Conservation (phyloP, 208 protist genomes). For the Borovskyia barvae region DNA sequence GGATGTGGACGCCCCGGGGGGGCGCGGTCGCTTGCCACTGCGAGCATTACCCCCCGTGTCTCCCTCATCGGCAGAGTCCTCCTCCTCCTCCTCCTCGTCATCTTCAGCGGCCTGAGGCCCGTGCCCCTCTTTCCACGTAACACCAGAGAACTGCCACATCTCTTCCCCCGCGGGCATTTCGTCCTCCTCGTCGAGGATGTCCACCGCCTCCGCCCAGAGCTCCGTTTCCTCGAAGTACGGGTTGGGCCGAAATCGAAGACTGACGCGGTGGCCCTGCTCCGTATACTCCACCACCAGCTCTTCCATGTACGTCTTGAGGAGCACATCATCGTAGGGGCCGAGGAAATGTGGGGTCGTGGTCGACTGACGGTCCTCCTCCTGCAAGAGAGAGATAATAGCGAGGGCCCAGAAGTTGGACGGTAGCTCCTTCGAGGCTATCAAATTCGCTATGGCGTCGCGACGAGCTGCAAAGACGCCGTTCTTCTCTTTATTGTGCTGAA, state of each 20-base stretch:
- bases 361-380: conserved; percentile 30
- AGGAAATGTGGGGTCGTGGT: conserved; percentile 49
- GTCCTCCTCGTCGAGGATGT: conserved; percentile 18
- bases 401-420: conserved; percentile 70
- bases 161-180: conserved; percentile 23
- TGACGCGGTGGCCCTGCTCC: conserved; percentile 38
- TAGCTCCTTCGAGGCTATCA: conserved; percentile 43
- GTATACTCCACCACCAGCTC: conserved; percentile 49
- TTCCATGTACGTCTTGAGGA: conserved; percentile 56
- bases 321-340: conserved; percentile 58
- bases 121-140: conserved; percentile 75
- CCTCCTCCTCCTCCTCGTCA: conserved; percentile 21
- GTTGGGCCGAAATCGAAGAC: conserved; percentile 54
- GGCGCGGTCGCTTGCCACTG: conserved; percentile 27
- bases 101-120: conserved; percentile 41
- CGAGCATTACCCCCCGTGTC: conserved; percentile 14
- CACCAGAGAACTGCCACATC: conserved; percentile 57
- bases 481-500: conserved; percentile 33
- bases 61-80: neutral
- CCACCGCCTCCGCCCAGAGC: conserved; percentile 57
- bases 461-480: conserved; percentile 50
- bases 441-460: conserved; percentile 23
- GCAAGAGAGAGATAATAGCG: conserved; percentile 38
- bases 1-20: neutral
- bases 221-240: conserved; percentile 78